Percentiles rank a stretch among this genome's conserved stretches.
Evolutionary conservation across 2,329 filamentous ascomycete genomes (phyloP).

Genomic region (Fusarium nisikadoi): DNA sequence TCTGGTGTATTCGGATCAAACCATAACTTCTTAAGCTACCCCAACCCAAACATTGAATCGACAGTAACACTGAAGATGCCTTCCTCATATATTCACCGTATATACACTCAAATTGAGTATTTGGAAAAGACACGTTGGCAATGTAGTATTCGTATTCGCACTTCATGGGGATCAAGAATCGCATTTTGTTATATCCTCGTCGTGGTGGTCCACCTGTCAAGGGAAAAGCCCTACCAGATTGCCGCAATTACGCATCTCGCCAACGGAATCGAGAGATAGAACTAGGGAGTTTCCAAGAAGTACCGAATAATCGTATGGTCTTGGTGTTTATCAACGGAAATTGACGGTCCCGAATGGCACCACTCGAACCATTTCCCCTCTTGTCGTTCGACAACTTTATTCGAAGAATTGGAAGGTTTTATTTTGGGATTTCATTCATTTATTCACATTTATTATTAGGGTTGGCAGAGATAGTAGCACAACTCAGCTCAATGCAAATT

Average conservation of each 20-base stretch:
- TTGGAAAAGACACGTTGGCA: not conserved
- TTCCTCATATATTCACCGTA: not conserved
- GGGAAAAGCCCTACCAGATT: conserved; percentile 8
- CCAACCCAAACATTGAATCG: no score
- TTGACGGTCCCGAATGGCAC: conserved; percentile 41
- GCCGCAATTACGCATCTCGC: conserved; percentile 1
- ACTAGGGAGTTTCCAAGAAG: conserved; percentile 30
- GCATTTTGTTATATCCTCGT: not conserved
- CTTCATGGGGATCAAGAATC: not conserved
- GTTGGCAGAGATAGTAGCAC: no score
- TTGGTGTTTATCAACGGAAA: conserved; percentile 36
- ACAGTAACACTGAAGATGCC: not conserved
- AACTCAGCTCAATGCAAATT: not conserved
- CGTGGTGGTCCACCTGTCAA: not conserved
- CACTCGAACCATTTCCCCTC: conserved; percentile 40
- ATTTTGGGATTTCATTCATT: no score
- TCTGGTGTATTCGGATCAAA: not conserved
- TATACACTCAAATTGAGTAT: not conserved
- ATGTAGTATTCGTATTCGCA: conserved; percentile 36
- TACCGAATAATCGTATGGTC: conserved; percentile 45
- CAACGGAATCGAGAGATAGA: not conserved
- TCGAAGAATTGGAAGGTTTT: not conserved
- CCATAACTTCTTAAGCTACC: no score
- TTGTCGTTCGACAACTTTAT: conserved; percentile 26
- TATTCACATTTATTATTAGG: no score